Percentiles rank a stretch among this genome's conserved stretches.
These are phyloP conservation scores for Cyberlindnera mycetangii DNA, from an alignment of 805 yeast genomes.

Conservation along the genomic window DNA sequence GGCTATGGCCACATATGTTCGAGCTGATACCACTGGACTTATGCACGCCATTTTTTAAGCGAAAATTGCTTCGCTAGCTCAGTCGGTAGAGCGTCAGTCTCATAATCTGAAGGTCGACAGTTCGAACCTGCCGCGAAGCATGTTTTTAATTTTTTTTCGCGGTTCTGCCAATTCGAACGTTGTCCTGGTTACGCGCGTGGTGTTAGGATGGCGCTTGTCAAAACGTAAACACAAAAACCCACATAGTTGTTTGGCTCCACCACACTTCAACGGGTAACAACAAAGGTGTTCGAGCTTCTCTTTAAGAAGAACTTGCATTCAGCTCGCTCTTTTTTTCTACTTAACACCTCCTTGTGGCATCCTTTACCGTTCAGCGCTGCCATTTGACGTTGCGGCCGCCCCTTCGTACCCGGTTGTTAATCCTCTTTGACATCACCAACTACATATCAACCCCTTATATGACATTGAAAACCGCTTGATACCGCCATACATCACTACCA, in stretches of 20 bases:
- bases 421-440: background rate
- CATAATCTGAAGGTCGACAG: constrained; percentile 57
- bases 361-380: constrained; percentile 1
- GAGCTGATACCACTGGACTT: background rate
- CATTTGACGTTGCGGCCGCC: background rate
- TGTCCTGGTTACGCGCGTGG: constrained; percentile 8
- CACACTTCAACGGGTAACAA: background rate
- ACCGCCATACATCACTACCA: background rate
- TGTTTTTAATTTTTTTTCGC: constrained; percentile 19
- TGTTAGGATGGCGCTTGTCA: constrained; percentile 8
- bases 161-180: background rate
- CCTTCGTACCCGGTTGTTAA: background rate
- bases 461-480: background rate
- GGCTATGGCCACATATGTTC: too few relatives aligned
- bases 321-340: too few relatives aligned
- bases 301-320: background rate
- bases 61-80: constrained; percentile 46
- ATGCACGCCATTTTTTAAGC: background rate
- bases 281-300: too few relatives aligned
- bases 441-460: background rate
- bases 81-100: constrained; percentile 59
- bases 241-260: background rate
- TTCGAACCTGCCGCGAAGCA: constrained; percentile 53
- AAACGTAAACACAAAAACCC: constrained; percentile 16
- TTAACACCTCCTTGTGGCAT: background rate